These are phyloP conservation scores for Buddleja alternifolia DNA, from an alignment of 257 asterid species.

Conservation along the genomic window DNA sequence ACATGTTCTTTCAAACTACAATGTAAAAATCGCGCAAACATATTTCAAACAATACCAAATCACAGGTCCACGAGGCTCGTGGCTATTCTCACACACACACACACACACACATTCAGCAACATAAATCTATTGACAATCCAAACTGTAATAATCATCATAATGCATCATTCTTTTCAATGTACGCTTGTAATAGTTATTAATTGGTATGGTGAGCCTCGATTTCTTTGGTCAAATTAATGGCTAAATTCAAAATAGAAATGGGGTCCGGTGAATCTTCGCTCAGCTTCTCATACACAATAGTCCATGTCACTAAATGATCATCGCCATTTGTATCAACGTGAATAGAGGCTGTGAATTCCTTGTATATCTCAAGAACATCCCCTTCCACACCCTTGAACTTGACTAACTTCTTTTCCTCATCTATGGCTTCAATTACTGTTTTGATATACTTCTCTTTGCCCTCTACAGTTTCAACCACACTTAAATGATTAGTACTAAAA, in stretches of 20 bases:
- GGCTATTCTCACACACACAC: too few species aligned
- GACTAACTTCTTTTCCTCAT: background rate
- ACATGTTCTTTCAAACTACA: too few species aligned
- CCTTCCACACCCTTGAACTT: conserved; percentile 3
- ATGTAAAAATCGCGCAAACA: too few species aligned
- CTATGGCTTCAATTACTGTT: background rate
- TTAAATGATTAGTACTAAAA: too few species aligned
- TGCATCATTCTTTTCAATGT: too few species aligned
- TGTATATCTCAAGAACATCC: background rate
- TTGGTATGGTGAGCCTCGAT: conserved; percentile 4
- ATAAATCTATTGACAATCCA: too few species aligned
- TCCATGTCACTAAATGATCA: background rate
- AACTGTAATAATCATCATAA: too few species aligned
- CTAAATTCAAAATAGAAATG: background rate
- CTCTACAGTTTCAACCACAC: background rate
- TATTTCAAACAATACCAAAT: too few species aligned
- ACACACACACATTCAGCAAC: too few species aligned
- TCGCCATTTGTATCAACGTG: conserved; percentile 10
- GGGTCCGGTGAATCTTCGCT: conserved; percentile 10
- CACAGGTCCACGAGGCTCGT: too few species aligned
- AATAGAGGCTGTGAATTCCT: background rate
- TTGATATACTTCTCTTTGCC: background rate
- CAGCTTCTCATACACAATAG: background rate
- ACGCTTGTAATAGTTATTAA: background rate
- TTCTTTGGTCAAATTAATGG: background rate